Base-by-base conservation (phyloP, 345 rosid species). In the Eucalyptus viminalis region DNA sequence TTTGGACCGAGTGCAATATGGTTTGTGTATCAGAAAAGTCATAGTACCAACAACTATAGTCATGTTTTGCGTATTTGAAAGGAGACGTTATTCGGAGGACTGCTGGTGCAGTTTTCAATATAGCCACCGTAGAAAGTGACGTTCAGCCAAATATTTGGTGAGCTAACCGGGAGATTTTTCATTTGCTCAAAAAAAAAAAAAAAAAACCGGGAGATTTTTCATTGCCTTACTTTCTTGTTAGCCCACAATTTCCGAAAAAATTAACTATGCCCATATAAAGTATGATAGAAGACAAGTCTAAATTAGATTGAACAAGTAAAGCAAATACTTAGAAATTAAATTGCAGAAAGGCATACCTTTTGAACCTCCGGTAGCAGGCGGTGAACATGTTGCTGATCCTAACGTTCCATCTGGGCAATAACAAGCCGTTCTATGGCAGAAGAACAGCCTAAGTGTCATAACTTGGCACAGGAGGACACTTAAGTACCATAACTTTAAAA, bases 341-440 rank as follows among this genome's bases (percentile, higher is more conserved):
- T 85, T 47, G 19, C 22, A 25, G 1, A 27, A 14, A 45, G 47
- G 54, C 86, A 5, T 47, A 85, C 86, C 86, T 45, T 83, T 0
- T 83, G 86, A 44, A 44, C 4, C 86, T 14, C 37, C 54, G 4
- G 86, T 37, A 1, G 86, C 37, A 25, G 86, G 15, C 0, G 11
- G 12, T 1, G 34, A 0, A 45, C 54, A 44, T 47, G 4, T n/a
- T 25, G 86, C 0, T 1, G 8, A 25, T 7, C 24, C 19, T 4
- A 21, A 85, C 25, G 86, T 47, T 85, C 86, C 11, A 9, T 7
- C 86, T 1, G 12, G 24, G 19, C 86, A 85, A 85, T 85, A 85
- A 47, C 86, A 85, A 17, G 2, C 54, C 86, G 0, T 47, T 85
- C 27, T 10, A 25, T 86, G n/a, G n/a, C n/a, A n/a, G n/a, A n/a